Conservation (phyloP, 2,329 filamentous ascomycete genomes). For the Ophiocordyceps australis region DNA sequence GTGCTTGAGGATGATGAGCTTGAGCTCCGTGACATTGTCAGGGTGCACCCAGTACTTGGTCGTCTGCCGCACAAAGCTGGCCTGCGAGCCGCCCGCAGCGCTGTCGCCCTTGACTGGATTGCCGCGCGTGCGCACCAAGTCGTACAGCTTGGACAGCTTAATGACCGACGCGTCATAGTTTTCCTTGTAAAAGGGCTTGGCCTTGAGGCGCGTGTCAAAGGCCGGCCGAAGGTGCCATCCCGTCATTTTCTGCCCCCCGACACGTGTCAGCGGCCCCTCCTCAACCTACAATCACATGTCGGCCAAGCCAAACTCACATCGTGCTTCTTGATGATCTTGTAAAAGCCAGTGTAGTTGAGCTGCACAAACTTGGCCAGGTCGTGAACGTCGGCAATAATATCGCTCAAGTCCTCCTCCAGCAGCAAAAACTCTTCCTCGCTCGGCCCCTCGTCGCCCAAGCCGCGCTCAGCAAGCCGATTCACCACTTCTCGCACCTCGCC, state of each 20-base stretch:
- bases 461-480: slow-evolving; percentile 47
- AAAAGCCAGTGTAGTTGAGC: slow-evolving; percentile 96
- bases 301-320: slow-evolving; percentile 41
- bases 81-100: slow-evolving; percentile 76
- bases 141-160: slow-evolving; percentile 87
- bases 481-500: slow-evolving; percentile 82
- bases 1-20: slow-evolving; percentile 95
- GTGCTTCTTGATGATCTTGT: slow-evolving; percentile 99
- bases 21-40: slow-evolving; percentile 95
- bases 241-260: slow-evolving; percentile 62
- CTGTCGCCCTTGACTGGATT: slow-evolving; percentile 88
- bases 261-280: slow-evolving; percentile 6
- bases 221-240: slow-evolving; percentile 84
- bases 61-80: slow-evolving; percentile 90
- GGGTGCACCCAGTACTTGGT: slow-evolving; percentile 99
- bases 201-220: slow-evolving; percentile 87
- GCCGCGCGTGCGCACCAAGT: slow-evolving; percentile 81
- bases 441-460: slow-evolving; percentile 37
- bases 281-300: slow-evolving; percentile 21
- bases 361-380: slow-evolving; percentile 97
- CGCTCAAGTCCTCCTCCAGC: slow-evolving; percentile 85
- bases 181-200: slow-evolving; percentile 96
- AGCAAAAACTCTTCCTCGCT: slow-evolving; percentile 87
- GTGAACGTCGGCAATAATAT: slow-evolving; percentile 96
- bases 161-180: slow-evolving; percentile 96